Evolutionary conservation across 2,329 filamentous ascomycete species (phyloP).

Genomic region (Colletotrichum nymphaeae): DNA sequence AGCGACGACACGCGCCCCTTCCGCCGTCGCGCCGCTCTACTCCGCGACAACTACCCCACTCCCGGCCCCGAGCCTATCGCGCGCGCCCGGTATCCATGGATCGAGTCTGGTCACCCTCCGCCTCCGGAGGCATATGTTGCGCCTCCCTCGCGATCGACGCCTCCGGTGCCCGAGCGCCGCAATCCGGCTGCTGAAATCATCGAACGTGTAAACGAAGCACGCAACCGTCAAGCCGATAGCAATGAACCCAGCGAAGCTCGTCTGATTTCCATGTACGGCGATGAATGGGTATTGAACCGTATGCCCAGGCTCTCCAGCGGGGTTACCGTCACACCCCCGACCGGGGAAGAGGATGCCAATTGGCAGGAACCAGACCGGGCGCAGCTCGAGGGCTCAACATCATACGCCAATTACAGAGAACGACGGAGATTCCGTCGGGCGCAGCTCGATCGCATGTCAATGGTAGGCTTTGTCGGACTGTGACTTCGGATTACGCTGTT

Average conservation of each 20-base stretch:
- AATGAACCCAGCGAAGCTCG: conserved; percentile 4
- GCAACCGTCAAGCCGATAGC: background rate
- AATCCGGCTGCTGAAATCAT: conserved; percentile 9
- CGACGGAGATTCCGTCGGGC: conserved; percentile 17
- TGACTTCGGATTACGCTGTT: background rate
- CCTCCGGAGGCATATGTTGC: conserved; percentile 35
- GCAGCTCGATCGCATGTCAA: conserved; percentile 28
- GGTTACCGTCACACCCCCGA: conserved; percentile 3
- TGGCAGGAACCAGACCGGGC: conserved; percentile 17
- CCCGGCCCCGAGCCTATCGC: conserved; percentile 23
- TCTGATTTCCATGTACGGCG: conserved; percentile 29
- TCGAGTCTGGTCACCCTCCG: conserved; percentile 34
- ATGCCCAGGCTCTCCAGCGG: background rate
- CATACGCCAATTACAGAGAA: background rate
- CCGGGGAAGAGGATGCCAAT: conserved; percentile 5
- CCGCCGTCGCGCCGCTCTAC: conserved; percentile 40
- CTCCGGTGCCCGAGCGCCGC: conserved; percentile 5
- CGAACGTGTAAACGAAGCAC: background rate
- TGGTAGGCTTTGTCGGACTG: conserved; percentile 2
- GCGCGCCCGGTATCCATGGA: conserved; percentile 36
- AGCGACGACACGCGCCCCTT: conserved; percentile 47
- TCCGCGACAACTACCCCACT: conserved; percentile 34
- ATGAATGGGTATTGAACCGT: conserved; percentile 23
- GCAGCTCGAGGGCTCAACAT: background rate
- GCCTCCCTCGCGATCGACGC: conserved; percentile 20